Conservation (phyloP, 768 basidiomycete genomes). For the Paxillus rubicundulus region DNA sequence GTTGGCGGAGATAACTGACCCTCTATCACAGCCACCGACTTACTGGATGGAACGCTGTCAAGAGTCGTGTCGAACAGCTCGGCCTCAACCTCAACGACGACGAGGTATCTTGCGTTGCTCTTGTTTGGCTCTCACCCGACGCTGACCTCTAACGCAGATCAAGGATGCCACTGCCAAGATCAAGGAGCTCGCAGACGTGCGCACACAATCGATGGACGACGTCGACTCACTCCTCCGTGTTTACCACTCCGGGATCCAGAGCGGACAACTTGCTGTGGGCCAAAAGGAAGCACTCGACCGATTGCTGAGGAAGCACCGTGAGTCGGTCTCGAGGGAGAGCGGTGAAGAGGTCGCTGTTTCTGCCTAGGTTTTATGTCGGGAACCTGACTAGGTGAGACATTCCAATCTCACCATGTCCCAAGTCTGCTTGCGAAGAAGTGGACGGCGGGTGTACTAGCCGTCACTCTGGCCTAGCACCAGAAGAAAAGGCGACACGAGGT, state of each 20-base stretch:
- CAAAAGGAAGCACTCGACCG: conserved; percentile 89
- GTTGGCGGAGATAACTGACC: conserved; percentile 5
- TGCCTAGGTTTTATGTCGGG: neutral
- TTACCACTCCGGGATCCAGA: conserved; percentile 91
- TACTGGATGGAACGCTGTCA: conserved; percentile 99
- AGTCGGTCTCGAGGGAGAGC: conserved; percentile 14
- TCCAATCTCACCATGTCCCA: too few relatives aligned
- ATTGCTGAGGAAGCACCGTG: conserved; percentile 76
- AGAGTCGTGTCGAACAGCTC: conserved; percentile 97
- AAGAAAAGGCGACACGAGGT: conserved; percentile 21
- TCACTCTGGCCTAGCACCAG: neutral
- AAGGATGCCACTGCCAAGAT: conserved; percentile 99
- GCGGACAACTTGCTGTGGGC: conserved; percentile 90
- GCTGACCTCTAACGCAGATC: conserved; percentile 46
- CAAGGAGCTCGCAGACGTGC: conserved; percentile 98
- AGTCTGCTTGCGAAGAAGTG: too few relatives aligned
- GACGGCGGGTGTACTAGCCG: too few relatives aligned
- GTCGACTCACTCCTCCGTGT: conserved; percentile 95
- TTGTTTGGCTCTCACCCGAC: neutral
- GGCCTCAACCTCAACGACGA: conserved; percentile 87
- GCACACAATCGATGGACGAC: conserved; percentile 98
- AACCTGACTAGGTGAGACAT: conserved; percentile 3
- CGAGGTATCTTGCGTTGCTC: conserved; percentile 46
- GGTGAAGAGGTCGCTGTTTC: conserved; percentile 7
- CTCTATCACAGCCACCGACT: conserved; percentile 68